Conservation (phyloP, 805 yeast genomes). For the Scheffersomyces ergatensis region DNA sequence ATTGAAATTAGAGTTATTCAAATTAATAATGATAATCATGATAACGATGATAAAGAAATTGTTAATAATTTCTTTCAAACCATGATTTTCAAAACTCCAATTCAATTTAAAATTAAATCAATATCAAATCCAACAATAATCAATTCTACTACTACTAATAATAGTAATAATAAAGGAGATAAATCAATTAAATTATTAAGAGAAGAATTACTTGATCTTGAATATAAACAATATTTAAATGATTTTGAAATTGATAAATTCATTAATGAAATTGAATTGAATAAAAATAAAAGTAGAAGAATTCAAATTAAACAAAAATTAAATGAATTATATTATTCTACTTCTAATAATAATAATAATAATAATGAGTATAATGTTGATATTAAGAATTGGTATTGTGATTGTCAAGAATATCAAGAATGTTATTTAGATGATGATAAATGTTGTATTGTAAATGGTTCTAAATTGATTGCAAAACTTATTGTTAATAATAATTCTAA, state of each 20-base stretch:
- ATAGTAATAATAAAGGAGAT: background rate
- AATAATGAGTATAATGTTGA: conserved; percentile 12
- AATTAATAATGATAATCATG: background rate
- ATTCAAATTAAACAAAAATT: background rate
- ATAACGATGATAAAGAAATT: background rate
- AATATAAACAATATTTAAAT: background rate
- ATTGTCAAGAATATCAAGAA: conserved; percentile 21
- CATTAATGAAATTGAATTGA: background rate
- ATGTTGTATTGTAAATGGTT: background rate
- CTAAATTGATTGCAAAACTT: background rate
- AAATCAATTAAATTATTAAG: background rate
- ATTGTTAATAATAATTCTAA: background rate
- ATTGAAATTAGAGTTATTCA: background rate
- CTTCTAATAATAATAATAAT: background rate
- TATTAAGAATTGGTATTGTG: conserved; percentile 27
- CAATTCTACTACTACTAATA: background rate
- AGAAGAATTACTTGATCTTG: background rate
- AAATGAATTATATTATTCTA: background rate
- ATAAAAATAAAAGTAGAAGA: background rate
- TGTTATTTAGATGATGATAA: conserved; percentile 2
- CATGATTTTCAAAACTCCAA: no score
- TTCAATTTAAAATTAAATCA: background rate
- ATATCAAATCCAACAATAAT: background rate
- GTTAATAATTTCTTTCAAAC: background rate
- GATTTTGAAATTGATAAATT: background rate